Percentiles rank a stretch among this genome's conserved stretches.
These are phyloP conservation scores for Solanum arcanum DNA, from an alignment of 257 asterid genomes.

Conservation along the genomic window DNA sequence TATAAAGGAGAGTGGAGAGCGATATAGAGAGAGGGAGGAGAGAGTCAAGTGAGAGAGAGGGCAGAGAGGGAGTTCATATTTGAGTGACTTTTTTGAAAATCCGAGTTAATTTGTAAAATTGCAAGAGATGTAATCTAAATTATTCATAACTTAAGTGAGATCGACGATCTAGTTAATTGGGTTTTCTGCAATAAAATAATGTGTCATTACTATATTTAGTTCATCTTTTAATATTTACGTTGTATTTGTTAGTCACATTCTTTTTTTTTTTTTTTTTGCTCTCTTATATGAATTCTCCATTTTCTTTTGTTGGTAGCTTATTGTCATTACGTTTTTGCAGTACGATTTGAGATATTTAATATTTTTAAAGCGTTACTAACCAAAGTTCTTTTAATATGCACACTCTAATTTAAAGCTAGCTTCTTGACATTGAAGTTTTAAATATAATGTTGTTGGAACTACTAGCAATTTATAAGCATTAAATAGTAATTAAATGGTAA, in stretches of 20 bases:
- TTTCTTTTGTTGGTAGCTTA: neutral
- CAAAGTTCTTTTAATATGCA: neutral
- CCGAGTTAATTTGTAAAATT: too few species aligned
- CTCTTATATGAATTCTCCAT: neutral
- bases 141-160: too few species aligned
- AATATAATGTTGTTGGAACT: neutral
- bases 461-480: neutral
- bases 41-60: too few species aligned
- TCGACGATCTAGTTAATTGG: too few species aligned
- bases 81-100: too few species aligned
- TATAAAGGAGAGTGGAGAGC: too few species aligned
- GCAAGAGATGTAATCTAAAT: too few species aligned
- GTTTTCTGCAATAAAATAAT: too few species aligned
- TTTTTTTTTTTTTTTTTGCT: neutral
- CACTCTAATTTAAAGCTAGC: neutral
- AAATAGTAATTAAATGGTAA: neutral
- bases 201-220: too few species aligned
- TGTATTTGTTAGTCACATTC: too few species aligned
- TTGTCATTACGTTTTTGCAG: fast-evolving
- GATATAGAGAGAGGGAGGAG: too few species aligned
- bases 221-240: neutral
- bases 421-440: neutral
- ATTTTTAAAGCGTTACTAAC: neutral
- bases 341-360: neutral
- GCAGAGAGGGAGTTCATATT: too few species aligned